A percentile compares a stretch with the other conserved stretches of the same genome.
phyloP scores from a whole-genome alignment of 2,329 filamentous ascomycete genomes.

The Botrytis medusae region DNA sequence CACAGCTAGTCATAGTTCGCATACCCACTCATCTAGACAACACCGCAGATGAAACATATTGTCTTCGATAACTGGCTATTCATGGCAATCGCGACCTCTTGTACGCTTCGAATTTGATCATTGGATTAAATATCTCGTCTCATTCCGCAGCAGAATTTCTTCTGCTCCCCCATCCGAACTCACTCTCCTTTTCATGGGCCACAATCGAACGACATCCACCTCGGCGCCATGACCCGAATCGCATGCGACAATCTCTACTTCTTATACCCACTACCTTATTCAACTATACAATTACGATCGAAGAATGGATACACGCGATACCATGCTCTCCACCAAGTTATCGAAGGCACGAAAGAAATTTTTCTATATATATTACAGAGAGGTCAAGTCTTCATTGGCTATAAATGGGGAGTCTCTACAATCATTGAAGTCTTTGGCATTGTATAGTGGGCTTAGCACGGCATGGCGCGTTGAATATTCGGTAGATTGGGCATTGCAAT shows the following conservation, averaged over 20 bases:
- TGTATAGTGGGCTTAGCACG: conserved; percentile 35
- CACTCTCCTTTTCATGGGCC: conserved; percentile 38
- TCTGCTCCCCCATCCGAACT: conserved; percentile 38
- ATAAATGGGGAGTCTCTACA: conserved; percentile 24
- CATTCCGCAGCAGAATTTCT: conserved; percentile 37
- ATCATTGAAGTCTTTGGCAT: conserved; percentile 34
- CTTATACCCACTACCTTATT: conserved; percentile 21
- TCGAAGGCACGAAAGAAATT: conserved; percentile 38
- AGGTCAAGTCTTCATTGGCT: conserved; percentile 12
- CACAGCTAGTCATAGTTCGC: conserved; percentile 37
- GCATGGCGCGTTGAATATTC: conserved; percentile 37
- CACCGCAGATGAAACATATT: conserved; percentile 40
- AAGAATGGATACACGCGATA: conserved; percentile 32
- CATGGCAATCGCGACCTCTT: conserved; percentile 39
- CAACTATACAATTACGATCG: conserved; percentile 29
- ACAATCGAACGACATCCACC: conserved; percentile 34
- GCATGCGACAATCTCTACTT: conserved; percentile 18
- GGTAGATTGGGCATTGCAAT: conserved; percentile 32
- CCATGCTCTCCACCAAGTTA: conserved; percentile 38
- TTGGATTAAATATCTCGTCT: conserved; percentile 39
- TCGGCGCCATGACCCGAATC: conserved; percentile 34
- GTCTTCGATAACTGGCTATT: conserved; percentile 40
- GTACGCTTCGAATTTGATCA: conserved; percentile 38
- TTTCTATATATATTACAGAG: conserved; percentile 23
- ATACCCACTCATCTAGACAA: conserved; percentile 33